Percentiles rank a stretch among this genome's conserved stretches.
Conservation (phyloP, 352 stramenopile genomes). For the Phytophthora sp. region DNA sequence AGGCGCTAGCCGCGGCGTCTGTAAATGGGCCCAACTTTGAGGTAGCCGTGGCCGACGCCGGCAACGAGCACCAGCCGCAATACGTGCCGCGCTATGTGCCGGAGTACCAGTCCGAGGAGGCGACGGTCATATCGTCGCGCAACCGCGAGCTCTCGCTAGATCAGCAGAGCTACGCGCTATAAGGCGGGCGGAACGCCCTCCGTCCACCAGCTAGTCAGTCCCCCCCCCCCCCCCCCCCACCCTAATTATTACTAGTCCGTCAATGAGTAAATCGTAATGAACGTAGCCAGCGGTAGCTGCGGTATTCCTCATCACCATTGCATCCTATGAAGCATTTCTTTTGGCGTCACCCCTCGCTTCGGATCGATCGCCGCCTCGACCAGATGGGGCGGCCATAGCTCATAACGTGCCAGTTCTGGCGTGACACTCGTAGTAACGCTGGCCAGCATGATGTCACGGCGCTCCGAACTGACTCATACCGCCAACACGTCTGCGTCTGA, state of each 20-base stretch:
- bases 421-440: conserved; percentile 17
- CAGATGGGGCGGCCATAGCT: conserved; percentile 22
- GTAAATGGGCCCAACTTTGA: conserved; percentile 38
- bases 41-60: conserved; percentile 38
- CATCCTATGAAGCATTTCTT: background rate
- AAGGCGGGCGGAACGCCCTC: conserved; percentile 18
- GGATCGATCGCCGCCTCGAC: conserved; percentile 22
- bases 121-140: conserved; percentile 18
- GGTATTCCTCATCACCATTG: conserved; percentile 13
- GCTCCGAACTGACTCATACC: conserved; percentile 10
- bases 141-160: conserved; percentile 53
- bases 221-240: background rate
- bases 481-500: background rate
- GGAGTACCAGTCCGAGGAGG: conserved; percentile 37
- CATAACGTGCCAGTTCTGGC: conserved; percentile 5
- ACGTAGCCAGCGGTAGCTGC: conserved; percentile 42
- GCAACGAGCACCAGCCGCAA: conserved; percentile 36
- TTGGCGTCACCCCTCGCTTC: background rate
- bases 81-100: conserved; percentile 45
- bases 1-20: conserved; percentile 41
- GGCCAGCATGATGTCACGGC: conserved; percentile 2
- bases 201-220: conserved; percentile 28
- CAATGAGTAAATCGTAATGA: conserved; percentile 33
- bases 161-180: conserved; percentile 68
- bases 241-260: conserved; percentile 45